Conservation (phyloP, 2,329 filamentous ascomycete genomes). For the Dothistroma pini region DNA sequence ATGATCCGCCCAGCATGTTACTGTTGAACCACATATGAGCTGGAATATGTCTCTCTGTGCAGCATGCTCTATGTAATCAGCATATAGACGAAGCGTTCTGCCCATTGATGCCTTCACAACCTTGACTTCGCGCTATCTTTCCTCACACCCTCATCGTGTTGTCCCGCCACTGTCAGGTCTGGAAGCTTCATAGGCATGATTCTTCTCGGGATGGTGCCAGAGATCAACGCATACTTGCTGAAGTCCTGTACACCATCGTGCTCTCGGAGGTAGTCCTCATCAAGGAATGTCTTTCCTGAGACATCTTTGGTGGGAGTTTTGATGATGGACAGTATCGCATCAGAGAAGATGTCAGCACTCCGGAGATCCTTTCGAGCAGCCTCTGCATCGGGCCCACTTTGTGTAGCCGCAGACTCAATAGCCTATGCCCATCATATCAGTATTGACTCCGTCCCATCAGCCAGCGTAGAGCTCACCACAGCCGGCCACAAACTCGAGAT, state of each 20-base stretch:
- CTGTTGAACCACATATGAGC: not conserved
- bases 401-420: conserved; percentile 73
- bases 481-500: conserved; percentile 83
- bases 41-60: not conserved
- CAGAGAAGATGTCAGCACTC: conserved; percentile 65
- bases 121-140: conserved; percentile 57
- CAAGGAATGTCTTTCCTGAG: conserved; percentile 69
- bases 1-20: not conserved
- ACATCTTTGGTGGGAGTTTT: conserved; percentile 56
- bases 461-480: conserved; percentile 48
- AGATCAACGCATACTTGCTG: conserved; percentile 64
- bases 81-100: not conserved
- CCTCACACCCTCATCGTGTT: conserved; percentile 72
- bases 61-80: not conserved
- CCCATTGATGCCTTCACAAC: not conserved
- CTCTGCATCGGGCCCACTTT: conserved; percentile 38
- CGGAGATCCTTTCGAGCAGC: conserved; percentile 28
- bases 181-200: conserved; percentile 75
- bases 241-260: conserved; percentile 67
- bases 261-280: conserved; percentile 74
- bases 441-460: not conserved
- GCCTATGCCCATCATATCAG: conserved; percentile 38
- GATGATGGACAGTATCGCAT: conserved; percentile 72
- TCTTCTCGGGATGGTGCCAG: conserved; percentile 60
- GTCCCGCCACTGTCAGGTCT: conserved; percentile 67